These are phyloP conservation scores for Venturia carpophila DNA, from an alignment of 2,329 filamentous ascomycete species.

Conservation along the genomic window DNA sequence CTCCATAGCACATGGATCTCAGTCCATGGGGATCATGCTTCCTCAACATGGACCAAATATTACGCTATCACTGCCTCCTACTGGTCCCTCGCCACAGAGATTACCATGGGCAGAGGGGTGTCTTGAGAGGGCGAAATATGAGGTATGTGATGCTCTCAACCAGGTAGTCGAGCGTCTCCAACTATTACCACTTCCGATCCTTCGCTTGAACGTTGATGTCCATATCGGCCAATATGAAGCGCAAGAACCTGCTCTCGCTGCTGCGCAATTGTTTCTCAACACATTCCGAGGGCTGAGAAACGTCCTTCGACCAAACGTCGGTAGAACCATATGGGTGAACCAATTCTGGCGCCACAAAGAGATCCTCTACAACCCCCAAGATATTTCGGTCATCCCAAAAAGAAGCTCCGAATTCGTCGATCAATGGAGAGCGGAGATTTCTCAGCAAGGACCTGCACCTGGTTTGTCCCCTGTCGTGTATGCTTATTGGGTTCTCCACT, in stretches of 20 bases:
- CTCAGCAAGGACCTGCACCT: background rate
- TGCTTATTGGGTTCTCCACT: background rate
- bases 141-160: background rate
- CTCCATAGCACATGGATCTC: background rate
- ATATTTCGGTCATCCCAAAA: background rate
- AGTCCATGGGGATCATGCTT: background rate
- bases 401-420: background rate
- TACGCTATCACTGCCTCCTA: no score
- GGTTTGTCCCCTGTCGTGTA: background rate
- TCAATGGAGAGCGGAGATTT: background rate
- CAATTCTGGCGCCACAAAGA: background rate
- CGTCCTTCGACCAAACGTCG: background rate
- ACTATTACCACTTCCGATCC: background rate
- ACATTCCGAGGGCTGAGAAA: constrained; percentile 4
- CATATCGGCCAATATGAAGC: constrained; percentile 1
- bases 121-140: background rate
- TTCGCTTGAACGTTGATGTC: constrained; percentile 1
- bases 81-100: background rate
- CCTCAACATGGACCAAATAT: background rate
- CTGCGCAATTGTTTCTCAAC: constrained; percentile 4
- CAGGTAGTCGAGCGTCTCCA: constrained; percentile 10
- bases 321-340: background rate
- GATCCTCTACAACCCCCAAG: background rate
- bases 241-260: background rate
- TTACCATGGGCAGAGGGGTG: no score